These are phyloP conservation scores for Carex arenaria DNA, from an alignment of 202 grass and related monocot genomes.

Conservation along the genomic window DNA sequence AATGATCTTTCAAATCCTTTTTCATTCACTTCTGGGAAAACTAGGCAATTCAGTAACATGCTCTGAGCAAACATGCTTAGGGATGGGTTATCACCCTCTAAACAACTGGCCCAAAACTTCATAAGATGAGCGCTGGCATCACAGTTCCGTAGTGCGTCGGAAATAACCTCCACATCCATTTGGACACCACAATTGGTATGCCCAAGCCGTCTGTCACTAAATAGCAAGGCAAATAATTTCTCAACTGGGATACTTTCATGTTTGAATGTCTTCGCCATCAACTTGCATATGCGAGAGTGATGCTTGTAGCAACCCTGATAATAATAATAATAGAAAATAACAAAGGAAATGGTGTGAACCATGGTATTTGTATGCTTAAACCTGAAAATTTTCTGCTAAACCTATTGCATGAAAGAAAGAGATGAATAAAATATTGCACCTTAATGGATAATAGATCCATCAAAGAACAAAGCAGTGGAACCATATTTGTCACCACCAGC, in stretches of 20 bases:
- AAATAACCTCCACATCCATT: conserved; percentile 56
- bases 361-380: background rate
- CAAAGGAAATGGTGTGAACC: conserved; percentile 21
- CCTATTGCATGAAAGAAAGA: background rate
- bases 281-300: conserved; percentile 68
- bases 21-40: conserved; percentile 38
- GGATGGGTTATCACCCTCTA: conserved; percentile 39
- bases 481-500: conserved; percentile 24
- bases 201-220: conserved; percentile 53
- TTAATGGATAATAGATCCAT: conserved; percentile 78
- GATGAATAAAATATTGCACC: conserved; percentile 32
- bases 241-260: conserved; percentile 47
- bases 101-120: conserved; percentile 64
- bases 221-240: conserved; percentile 53
- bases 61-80: conserved; percentile 62
- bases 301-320: conserved; percentile 69
- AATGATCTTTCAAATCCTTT: conserved; percentile 26
- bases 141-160: conserved; percentile 36
- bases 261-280: conserved; percentile 56
- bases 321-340: conserved; percentile 1
- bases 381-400: background rate
- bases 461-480: conserved; percentile 70
- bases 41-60: conserved; percentile 34
- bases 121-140: conserved; percentile 34
- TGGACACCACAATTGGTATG: conserved; percentile 66